These are phyloP conservation scores for Taphrina confusa DNA, from an alignment of 1,139 yeast species.

Conservation along the genomic window DNA sequence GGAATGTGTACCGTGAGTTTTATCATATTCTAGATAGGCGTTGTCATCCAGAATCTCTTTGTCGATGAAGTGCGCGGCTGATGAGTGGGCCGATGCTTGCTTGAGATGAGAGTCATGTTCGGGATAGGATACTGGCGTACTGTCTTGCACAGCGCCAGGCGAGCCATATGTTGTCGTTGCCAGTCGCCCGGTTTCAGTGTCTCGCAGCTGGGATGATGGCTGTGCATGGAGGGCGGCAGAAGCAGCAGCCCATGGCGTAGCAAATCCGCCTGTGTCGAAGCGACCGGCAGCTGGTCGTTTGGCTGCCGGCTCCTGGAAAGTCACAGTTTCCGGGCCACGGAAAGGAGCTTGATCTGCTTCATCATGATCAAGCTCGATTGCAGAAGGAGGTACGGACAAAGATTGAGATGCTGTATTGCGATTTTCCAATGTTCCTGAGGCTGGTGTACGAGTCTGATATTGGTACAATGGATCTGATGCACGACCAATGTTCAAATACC, in stretches of 20 bases:
- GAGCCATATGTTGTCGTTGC: constrained; percentile 30
- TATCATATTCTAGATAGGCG: constrained; percentile 25
- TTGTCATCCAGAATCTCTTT: constrained; percentile 29
- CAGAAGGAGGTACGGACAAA: background rate
- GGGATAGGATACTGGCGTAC: constrained; percentile 10
- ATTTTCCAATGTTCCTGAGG: constrained; percentile 1
- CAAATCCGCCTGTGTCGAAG: constrained; percentile 18
- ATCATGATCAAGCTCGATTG: constrained; percentile 12
- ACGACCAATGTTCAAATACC: constrained; percentile 71
- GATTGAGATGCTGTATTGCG: background rate
- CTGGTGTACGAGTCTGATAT: background rate
- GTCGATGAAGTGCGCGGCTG: constrained; percentile 23
- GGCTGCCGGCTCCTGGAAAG: background rate
- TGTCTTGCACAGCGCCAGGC: background rate
- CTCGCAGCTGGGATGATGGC: constrained; percentile 1
- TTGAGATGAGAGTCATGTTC: constrained; percentile 19
- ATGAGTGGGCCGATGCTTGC: constrained; percentile 20
- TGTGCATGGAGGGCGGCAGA: constrained; percentile 22
- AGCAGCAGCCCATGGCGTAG: constrained; percentile 20
- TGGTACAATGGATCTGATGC: constrained; percentile 39
- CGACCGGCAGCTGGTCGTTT: constrained; percentile 31
- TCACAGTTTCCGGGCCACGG: constrained; percentile 28
- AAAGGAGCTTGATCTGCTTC: constrained; percentile 22
- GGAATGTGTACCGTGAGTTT: constrained; percentile 22
- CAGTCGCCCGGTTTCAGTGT: constrained; percentile 9